A percentile compares a stretch with the other conserved stretches of the same genome.
Evolutionary conservation across 2,329 filamentous ascomycete species (phyloP).

Genomic region (Cordyceps cateniannulata): DNA sequence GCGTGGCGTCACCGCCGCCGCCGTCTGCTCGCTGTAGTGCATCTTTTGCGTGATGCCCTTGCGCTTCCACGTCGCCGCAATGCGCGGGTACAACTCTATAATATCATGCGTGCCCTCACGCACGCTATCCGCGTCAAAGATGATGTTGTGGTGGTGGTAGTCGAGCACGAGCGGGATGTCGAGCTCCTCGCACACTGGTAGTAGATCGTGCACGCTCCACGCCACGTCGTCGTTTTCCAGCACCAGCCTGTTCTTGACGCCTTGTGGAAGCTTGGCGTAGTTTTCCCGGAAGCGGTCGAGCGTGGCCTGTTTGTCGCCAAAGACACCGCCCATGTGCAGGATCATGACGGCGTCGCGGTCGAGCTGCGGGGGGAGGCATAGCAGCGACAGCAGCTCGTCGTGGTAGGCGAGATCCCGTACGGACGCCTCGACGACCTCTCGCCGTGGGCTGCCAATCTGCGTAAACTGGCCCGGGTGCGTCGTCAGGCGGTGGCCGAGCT

Average conservation of each 20-base stretch:
- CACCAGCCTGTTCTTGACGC: conserved; percentile 74
- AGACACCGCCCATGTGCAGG: conserved; percentile 84
- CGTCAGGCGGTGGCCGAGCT: conserved; percentile 77
- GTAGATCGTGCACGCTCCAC: conserved; percentile 85
- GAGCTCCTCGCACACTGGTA: conserved; percentile 88
- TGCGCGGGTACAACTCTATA: conserved; percentile 64
- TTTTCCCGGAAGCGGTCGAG: conserved; percentile 72
- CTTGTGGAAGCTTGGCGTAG: conserved; percentile 58
- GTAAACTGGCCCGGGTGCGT: conserved; percentile 93
- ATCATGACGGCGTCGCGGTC: conserved; percentile 91
- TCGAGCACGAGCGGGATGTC: conserved; percentile 90
- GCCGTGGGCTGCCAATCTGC: conserved; percentile 77
- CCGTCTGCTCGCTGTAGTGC: conserved; percentile 79
- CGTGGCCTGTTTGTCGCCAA: conserved; percentile 77
- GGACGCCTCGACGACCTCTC: conserved; percentile 68
- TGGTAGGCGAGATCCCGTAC: conserved; percentile 84
- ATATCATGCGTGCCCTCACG: conserved; percentile 84
- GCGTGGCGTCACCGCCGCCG: conserved; percentile 61
- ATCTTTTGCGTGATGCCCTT: conserved; percentile 91
- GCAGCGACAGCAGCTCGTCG: conserved; percentile 71
- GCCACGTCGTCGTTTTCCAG: conserved; percentile 92
- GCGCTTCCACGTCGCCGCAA: conserved; percentile 73
- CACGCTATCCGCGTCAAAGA: conserved; percentile 66
- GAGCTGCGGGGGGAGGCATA: conserved; percentile 70
- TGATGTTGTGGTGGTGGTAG: conserved; percentile 92